Conservation (phyloP, 805 yeast species). For the Candida morakotiae region DNA sequence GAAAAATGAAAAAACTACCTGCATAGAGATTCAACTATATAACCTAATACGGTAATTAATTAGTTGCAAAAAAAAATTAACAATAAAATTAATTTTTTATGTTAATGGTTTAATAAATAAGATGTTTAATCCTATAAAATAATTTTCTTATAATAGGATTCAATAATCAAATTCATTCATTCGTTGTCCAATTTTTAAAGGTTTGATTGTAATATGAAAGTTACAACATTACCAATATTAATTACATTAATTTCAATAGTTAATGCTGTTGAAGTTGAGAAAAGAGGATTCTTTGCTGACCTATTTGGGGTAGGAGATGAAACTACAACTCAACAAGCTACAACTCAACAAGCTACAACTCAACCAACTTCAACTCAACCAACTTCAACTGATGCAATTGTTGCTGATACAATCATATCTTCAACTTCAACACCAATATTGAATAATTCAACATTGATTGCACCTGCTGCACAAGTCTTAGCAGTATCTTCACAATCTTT, state of each 20-base stretch:
- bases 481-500: too few species aligned
- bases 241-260: background rate
- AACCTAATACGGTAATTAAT: background rate
- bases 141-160: too few species aligned
- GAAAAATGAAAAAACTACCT: background rate
- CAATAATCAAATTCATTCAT: slow-evolving; percentile 1
- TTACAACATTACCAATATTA: slow-evolving; percentile 4
- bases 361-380: slow-evolving; percentile 3
- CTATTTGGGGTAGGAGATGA: background rate
- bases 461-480: too few species aligned
- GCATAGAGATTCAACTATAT: background rate
- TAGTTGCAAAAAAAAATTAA: too few species aligned
- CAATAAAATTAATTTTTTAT: too few species aligned
- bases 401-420: slow-evolving; percentile 5
- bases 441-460: background rate
- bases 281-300: slow-evolving; percentile 5
- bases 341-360: background rate
- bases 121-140: background rate
- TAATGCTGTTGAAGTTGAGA: slow-evolving; percentile 3
- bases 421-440: slow-evolving; percentile 2
- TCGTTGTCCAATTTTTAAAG: slow-evolving; percentile 1
- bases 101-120: background rate
- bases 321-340: slow-evolving; percentile 3
- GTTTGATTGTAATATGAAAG: slow-evolving; percentile 1
- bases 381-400: slow-evolving; percentile 8